Conservation (phyloP, 805 yeast genomes). For the Komagataella populi region DNA sequence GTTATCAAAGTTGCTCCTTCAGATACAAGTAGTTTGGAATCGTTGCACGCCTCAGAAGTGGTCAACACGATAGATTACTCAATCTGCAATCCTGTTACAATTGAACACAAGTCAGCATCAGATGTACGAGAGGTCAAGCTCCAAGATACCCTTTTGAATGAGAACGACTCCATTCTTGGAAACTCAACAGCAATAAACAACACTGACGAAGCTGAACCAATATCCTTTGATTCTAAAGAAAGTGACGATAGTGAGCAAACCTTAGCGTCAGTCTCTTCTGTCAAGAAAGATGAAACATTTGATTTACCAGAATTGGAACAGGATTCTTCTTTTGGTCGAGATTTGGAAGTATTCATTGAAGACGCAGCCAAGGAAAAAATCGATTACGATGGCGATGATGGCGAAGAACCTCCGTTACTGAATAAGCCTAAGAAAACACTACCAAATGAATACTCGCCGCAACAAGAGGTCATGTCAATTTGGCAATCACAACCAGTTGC, state of each 20-base stretch:
- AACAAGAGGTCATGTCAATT: conserved; percentile 15
- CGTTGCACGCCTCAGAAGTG: not conserved
- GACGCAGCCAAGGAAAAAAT: not conserved
- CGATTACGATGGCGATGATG: not conserved
- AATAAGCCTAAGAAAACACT: not conserved
- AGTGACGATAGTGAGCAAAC: not conserved
- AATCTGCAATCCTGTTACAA: not conserved
- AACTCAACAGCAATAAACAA: not conserved
- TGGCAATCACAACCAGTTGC: conserved; percentile 18
- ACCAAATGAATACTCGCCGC: conserved; percentile 11
- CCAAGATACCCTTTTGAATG: not conserved
- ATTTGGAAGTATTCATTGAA: not conserved
- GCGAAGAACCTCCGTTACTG: not conserved
- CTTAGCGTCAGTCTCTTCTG: not conserved
- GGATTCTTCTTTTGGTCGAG: not conserved
- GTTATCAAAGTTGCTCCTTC: not conserved
- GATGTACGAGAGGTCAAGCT: not conserved
- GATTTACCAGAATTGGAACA: not conserved
- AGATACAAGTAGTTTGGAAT: not conserved
- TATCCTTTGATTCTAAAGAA: not conserved
- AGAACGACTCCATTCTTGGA: not conserved
- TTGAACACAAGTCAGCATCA: not conserved
- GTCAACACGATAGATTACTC: not conserved
- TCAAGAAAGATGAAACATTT: not conserved
- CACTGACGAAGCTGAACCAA: not conserved